These are phyloP conservation scores for Magnolia kwangsiensis DNA, from an alignment of 164 flowering plant species.

Conservation along the genomic window DNA sequence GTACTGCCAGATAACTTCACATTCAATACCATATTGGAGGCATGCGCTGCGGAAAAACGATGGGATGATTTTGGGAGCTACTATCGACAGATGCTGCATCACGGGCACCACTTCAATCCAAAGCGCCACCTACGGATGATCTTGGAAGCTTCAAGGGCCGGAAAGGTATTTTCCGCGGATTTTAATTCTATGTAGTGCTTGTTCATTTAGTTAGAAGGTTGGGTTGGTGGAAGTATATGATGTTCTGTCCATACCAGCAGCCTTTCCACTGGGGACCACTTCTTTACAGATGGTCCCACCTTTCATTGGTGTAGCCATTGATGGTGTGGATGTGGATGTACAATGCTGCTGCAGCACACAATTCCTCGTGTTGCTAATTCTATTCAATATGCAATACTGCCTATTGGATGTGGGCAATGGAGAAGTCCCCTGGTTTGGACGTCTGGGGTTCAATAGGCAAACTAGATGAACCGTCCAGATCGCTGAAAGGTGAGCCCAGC, in stretches of 20 bases:
- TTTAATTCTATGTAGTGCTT: background rate
- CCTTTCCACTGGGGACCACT: background rate
- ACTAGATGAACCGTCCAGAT: too few relatives aligned
- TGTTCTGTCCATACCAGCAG: background rate
- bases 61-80: slow-evolving; percentile 75
- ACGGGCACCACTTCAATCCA: slow-evolving; percentile 68
- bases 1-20: slow-evolving; percentile 65
- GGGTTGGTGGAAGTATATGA: background rate
- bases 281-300: background rate
- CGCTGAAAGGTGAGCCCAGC: too few relatives aligned
- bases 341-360: background rate
- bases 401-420: too few relatives aligned
- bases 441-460: too few relatives aligned
- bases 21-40: slow-evolving; percentile 77
- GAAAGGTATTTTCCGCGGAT: slow-evolving; percentile 52
- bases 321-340: background rate
- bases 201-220: background rate
- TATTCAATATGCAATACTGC: too few relatives aligned
- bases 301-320: background rate
- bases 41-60: slow-evolving; percentile 42
- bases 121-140: slow-evolving; percentile 73
- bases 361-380: background rate
- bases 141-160: slow-evolving; percentile 67
- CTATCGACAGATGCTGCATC: slow-evolving; percentile 57
- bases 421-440: too few relatives aligned